Conservation (phyloP, 768 basidiomycete species). For the Mycena belliarum region DNA sequence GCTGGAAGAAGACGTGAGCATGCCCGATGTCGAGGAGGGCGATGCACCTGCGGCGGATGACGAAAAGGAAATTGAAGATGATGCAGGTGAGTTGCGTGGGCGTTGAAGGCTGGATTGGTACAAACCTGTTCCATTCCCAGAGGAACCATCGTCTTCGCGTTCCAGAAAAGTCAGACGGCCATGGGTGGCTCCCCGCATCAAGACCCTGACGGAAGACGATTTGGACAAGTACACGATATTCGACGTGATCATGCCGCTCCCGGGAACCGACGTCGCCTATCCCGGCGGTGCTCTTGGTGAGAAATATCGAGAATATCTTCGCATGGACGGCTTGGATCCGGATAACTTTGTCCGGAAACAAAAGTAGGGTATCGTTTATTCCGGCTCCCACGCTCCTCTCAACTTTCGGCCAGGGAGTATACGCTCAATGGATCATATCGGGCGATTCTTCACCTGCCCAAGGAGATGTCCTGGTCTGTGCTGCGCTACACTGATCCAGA, state of each 20-base stretch:
- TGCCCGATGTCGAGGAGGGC: constrained; percentile 33
- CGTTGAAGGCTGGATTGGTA: neutral
- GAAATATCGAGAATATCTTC: constrained; percentile 78
- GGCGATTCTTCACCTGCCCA: constrained; percentile 84
- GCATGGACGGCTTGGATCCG: constrained; percentile 85
- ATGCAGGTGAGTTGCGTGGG: constrained; percentile 18
- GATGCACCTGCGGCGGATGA: constrained; percentile 35
- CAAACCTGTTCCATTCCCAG: constrained; percentile 14
- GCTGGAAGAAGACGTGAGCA: constrained; percentile 34
- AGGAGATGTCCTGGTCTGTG: constrained; percentile 77
- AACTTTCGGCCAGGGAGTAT: constrained; percentile 67
- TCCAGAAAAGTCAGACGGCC: constrained; percentile 46
- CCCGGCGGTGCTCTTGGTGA: constrained; percentile 89
- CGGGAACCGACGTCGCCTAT: constrained; percentile 92
- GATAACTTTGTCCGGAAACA: constrained; percentile 89
- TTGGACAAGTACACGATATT: constrained; percentile 83
- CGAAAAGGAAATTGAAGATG: constrained; percentile 33
- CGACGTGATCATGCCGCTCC: constrained; percentile 97
- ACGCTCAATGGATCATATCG: constrained; percentile 92
- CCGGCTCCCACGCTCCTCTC: constrained; percentile 2
- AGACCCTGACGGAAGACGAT: constrained; percentile 76
- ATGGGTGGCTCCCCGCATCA: constrained; percentile 72
- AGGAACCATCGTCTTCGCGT: constrained; percentile 26
- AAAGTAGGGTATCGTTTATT: constrained; percentile 52
- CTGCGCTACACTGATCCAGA: constrained; percentile 93